Evolutionary conservation across 768 basidiomycete species (phyloP), one percentile per base, ranked within the genome.

Genomic region (Sutorius australiensis): DNA sequence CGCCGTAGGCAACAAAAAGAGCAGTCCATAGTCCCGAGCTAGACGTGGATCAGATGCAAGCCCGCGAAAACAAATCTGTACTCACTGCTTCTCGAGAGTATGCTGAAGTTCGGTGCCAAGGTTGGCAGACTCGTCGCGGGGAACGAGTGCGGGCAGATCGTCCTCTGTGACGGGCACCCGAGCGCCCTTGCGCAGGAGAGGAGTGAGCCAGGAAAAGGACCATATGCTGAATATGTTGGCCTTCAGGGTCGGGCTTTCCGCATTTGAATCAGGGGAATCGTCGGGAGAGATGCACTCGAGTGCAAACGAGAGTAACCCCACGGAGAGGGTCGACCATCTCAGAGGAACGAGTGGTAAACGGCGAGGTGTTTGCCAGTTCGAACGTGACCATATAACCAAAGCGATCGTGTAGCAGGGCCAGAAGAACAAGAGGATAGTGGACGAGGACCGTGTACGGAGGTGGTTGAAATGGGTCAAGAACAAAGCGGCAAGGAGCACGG

Each of bases 181-280:
- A 0, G 79, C 77, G 30, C 89, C 89, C 62, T 84, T 85, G 59
- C 73, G 77, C 82, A 94, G 80, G 16, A 93, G 78, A 0, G 80
- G 79, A 1, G 89, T 91, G 75, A 98, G 80, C 93, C 93, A 98
- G 0, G 75, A 72, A 64, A 98, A 98, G 1, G 83, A 85, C 80
- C 86, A 92, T 36, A 80, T 75, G 61, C 87, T 91, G 66, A 84
- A 95, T 19, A 92, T 72, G 65, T 92, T 94, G 16, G 93, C 89
- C 0, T 81, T 86, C 16, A 86, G 61, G 1, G 86, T 70, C 0
- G 93, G 93, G 63, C 74, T 88, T 63, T 92, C 89, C 42, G 72
- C 58, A 13, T 66, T 64, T 17, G 77, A 75, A 34, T 71, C 68
- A 5, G 63, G 71, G 52, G 77, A 69, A 32, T 66, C 64, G 58